Percentiles rank a stretch among this genome's conserved stretches.
Evolutionary conservation across 306 rosid genomes (phyloP).

Genomic region (Lablab purpureus): DNA sequence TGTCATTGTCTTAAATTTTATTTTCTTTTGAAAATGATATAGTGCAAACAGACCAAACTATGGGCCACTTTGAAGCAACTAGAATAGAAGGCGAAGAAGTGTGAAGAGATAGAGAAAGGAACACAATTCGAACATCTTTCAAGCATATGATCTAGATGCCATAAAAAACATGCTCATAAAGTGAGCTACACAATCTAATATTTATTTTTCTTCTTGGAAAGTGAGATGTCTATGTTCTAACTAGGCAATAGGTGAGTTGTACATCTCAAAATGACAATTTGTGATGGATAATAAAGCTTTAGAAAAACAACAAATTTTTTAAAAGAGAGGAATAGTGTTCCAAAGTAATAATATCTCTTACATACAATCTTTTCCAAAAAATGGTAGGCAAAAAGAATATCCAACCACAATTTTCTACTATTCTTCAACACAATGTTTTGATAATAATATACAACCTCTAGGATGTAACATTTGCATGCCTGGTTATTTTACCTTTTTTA

Average conservation of each 20-base stretch:
- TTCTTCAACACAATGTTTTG: neutral
- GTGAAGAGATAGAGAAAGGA: neutral
- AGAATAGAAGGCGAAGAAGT: conserved; percentile 5
- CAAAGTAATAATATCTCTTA: neutral
- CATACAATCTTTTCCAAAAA: neutral
- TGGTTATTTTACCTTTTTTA: too few species aligned
- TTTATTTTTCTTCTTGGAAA: conserved; percentile 17
- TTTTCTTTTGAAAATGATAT: neutral
- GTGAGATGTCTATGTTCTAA: conserved; percentile 15
- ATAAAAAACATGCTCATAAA: conserved; percentile 9
- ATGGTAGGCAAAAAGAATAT: conserved; percentile 15
- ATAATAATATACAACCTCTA: too few species aligned
- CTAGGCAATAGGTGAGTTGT: conserved; percentile 35
- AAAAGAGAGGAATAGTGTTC: conserved; percentile 29
- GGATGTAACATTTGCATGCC: too few species aligned
- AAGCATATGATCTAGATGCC: conserved; percentile 21
- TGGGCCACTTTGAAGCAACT: conserved; percentile 30
- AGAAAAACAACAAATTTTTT: neutral
- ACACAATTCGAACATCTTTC: neutral
- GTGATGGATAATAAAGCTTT: conserved; percentile 18
- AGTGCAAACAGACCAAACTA: conserved; percentile 48
- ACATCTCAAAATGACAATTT: conserved; percentile 30
- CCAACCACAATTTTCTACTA: neutral
- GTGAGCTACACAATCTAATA: neutral
- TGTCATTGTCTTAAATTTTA: conserved; percentile 27